These are phyloP conservation scores for Pecoramyces ruminantium DNA, from an alignment of 192 early-diverging fungal genomes.

Conservation along the genomic window DNA sequence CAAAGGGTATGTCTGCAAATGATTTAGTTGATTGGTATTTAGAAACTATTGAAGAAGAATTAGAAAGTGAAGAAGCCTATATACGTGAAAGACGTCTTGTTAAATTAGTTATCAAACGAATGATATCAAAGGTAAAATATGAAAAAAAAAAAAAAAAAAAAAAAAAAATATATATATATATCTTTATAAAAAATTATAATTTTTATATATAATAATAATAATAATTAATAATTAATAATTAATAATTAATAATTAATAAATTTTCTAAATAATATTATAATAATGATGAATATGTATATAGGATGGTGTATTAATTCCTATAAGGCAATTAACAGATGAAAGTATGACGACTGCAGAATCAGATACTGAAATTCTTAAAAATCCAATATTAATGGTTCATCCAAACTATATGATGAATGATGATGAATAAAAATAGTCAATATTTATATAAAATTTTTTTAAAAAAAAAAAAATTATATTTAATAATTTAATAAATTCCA, in stretches of 20 bases:
- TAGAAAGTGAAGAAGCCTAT: conserved; percentile 45
- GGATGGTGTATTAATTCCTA: conserved; percentile 15
- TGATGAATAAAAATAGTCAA: not conserved
- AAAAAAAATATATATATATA: not conserved
- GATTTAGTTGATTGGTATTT: conserved; percentile 57
- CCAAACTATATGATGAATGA: conserved; percentile 19
- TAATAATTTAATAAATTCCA: too few species aligned
- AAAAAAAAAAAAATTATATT: too few species aligned
- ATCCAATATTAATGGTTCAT: conserved; percentile 24
- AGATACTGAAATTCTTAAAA: conserved; percentile 2
- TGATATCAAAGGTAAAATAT: conserved; percentile 35
- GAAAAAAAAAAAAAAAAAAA: not conserved
- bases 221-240: too few species aligned
- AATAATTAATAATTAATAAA: too few species aligned
- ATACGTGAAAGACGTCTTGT: conserved; percentile 35
- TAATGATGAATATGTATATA: too few species aligned
- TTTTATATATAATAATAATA: not conserved
- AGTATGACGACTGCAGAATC: conserved; percentile 1
- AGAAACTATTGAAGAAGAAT: conserved; percentile 37
- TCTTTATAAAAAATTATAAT: not conserved
- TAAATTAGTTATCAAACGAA: conserved; percentile 44
- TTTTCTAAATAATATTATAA: conserved; percentile 12
- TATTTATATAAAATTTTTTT: too few species aligned
- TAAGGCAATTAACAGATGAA: conserved; percentile 1
- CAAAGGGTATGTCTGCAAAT: conserved; percentile 18